phyloP scores from a whole-genome alignment of 2,329 filamentous ascomycete genomes.

The Neonectria sp. region DNA sequence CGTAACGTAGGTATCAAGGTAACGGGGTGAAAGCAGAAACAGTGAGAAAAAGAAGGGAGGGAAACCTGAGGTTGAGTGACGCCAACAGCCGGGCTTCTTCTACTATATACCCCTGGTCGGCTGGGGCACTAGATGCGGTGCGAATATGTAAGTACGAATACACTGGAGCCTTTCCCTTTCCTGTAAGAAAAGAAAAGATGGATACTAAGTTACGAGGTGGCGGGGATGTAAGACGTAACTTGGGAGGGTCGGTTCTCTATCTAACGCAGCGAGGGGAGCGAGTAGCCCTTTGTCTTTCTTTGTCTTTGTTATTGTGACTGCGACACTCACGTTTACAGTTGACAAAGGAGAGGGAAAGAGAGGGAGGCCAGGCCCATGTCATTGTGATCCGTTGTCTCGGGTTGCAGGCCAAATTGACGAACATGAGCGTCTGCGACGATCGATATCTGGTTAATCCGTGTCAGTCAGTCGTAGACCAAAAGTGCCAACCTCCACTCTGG shows the following conservation, averaged over 20 bases:
- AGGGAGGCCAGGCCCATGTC: conserved; percentile 9
- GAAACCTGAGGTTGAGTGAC: conserved; percentile 1
- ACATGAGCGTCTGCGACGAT: neutral
- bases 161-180: neutral
- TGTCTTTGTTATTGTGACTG: neutral
- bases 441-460: neutral
- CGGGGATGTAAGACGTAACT: conserved; percentile 1
- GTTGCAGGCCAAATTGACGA: conserved; percentile 1
- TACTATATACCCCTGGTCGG: conserved; percentile 10
- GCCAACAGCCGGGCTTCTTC: conserved; percentile 7
- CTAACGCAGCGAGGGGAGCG: neutral
- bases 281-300: neutral
- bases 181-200: conserved; percentile 14
- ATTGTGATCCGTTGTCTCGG: neutral
- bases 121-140: neutral
- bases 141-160: conserved; percentile 1
- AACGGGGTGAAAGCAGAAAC: neutral
- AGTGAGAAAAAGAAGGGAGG: neutral
- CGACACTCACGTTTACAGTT: neutral
- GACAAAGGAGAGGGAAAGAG: neutral
- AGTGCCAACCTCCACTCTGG: neutral
- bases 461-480: neutral
- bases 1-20: conserved; percentile 1
- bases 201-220: conserved; percentile 13
- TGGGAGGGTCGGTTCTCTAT: neutral